phyloP scores from a whole-genome alignment of 2,329 filamentous ascomycete genomes.

The Xylariaceae sp. region DNA sequence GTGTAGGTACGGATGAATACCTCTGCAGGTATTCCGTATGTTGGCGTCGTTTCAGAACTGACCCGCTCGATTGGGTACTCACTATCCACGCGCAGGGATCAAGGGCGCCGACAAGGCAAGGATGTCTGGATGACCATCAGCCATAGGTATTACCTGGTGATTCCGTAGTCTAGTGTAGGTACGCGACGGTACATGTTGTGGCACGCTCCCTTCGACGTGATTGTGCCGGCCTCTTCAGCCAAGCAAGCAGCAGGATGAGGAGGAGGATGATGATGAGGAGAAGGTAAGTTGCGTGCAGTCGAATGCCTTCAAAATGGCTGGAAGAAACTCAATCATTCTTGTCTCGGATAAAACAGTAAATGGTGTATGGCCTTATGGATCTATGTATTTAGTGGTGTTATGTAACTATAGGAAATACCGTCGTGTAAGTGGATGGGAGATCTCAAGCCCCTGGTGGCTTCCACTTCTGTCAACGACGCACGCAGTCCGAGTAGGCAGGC shows the following conservation, averaged over 20 bases:
- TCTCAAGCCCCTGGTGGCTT: no score
- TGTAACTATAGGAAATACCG: no score
- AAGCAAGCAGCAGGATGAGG: neutral
- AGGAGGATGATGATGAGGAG: neutral
- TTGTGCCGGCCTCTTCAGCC: neutral
- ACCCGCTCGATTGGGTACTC: slow-evolving; percentile 3
- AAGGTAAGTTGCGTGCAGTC: no score
- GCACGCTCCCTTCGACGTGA: neutral
- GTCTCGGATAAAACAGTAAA: no score
- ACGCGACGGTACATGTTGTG: neutral
- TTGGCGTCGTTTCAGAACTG: slow-evolving; percentile 19
- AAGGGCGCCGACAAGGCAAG: neutral
- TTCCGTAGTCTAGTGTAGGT: neutral
- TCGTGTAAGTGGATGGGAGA: no score
- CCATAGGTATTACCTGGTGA: neutral
- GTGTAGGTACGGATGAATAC: neutral
- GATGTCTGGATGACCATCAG: neutral
- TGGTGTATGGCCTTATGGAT: no score
- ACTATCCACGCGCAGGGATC: neutral
- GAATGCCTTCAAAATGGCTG: no score
- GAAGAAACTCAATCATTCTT: no score
- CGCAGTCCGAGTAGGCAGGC: no score
- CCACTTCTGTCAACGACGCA: no score
- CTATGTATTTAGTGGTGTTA: no score
- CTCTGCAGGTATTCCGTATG: slow-evolving; percentile 1